These are phyloP conservation scores for Ophiocordyceps sinensis DNA, from an alignment of 2,329 filamentous ascomycete species.

Conservation along the genomic window DNA sequence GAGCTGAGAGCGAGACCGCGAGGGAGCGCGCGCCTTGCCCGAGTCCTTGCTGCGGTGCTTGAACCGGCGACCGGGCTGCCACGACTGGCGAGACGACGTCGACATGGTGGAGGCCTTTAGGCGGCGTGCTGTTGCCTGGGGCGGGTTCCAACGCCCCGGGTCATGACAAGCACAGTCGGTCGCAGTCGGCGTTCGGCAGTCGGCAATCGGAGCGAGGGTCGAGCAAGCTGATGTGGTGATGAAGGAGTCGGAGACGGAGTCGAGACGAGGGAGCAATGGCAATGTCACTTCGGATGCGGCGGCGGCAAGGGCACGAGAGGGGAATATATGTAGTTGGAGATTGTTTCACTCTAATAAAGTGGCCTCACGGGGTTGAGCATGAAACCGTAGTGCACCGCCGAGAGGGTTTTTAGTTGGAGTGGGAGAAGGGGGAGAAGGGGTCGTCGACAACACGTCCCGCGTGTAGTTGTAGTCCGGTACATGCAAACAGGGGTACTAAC, in stretches of 20 bases:
- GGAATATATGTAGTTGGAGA: no score
- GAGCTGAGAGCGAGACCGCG: slow-evolving; percentile 25
- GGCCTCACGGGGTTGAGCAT: no score
- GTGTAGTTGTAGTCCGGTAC: no score
- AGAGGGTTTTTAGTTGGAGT: no score
- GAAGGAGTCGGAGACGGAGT: background rate
- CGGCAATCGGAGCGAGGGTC: background rate
- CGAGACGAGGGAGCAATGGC: no score
- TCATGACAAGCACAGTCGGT: slow-evolving; percentile 11
- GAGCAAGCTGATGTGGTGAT: background rate
- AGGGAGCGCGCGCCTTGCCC: slow-evolving; percentile 27
- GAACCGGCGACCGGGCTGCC: slow-evolving; percentile 28
- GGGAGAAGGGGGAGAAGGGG: no score
- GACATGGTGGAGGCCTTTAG: slow-evolving; percentile 28
- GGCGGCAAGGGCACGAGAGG: no score
- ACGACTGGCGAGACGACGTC: slow-evolving; percentile 32
- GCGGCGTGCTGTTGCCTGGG: slow-evolving; percentile 16
- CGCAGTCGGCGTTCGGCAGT: background rate
- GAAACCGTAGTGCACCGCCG: no score
- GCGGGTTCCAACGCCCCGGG: slow-evolving; percentile 11
- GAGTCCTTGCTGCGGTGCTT: slow-evolving; percentile 26
- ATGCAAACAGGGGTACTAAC: no score
- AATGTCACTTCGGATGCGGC: no score
- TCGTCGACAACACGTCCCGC: no score
- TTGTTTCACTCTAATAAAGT: no score